A percentile compares a stretch with the other conserved stretches of the same genome.
Evolutionary conservation across 176 grass and related monocot species (phyloP).

Genomic region (Poa annua): DNA sequence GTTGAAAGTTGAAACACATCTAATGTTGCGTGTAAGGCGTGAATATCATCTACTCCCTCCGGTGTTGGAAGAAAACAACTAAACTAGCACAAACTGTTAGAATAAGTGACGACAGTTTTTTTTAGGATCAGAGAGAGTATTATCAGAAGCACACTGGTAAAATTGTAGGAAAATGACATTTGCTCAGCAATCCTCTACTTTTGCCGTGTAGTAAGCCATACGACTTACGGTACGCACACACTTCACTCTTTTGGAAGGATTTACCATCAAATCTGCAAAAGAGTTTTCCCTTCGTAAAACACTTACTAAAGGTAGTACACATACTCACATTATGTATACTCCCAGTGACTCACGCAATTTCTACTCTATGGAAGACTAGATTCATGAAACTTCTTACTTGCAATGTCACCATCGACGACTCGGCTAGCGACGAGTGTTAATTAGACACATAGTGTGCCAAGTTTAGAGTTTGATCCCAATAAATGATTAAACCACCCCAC

Average conservation of each 20-base stretch:
- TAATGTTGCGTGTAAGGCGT: neutral
- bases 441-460: neutral
- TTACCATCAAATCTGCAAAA: neutral
- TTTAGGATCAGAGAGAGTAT: too few relatives aligned
- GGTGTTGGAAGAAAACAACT: too few relatives aligned
- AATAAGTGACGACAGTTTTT: too few relatives aligned
- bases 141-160: too few relatives aligned
- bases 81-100: too few relatives aligned
- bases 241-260: neutral
- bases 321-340: neutral
- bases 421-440: neutral
- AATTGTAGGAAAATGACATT: constrained; percentile 7
- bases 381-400: neutral
- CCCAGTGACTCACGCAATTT: neutral
- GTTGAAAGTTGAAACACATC: neutral
- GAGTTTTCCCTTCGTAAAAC: neutral
- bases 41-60: too few relatives aligned
- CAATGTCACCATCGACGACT: neutral
- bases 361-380: neutral
- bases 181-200: neutral
- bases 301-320: neutral
- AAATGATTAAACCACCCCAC: neutral
- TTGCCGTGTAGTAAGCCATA: neutral
- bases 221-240: neutral
- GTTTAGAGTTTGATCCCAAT: neutral